Conservation (phyloP, 2,329 filamentous ascomycete species). For the Boeremia lycopersici region DNA sequence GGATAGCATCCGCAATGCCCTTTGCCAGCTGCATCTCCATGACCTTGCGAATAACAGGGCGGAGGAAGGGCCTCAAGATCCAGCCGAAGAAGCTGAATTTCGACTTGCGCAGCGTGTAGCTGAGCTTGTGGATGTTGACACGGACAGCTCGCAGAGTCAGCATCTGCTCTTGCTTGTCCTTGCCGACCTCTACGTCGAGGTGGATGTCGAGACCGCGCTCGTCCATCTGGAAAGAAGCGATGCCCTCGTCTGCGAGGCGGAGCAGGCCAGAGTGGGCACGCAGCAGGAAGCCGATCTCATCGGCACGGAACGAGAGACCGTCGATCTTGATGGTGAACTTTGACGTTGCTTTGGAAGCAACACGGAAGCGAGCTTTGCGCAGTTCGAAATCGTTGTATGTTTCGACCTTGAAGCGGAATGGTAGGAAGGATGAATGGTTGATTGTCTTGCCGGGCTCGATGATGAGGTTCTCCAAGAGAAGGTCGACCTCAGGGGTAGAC, state of each 20-base stretch:
- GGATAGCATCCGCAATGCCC: conserved; percentile 72
- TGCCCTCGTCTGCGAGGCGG: conserved; percentile 78
- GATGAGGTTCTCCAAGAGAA: conserved; percentile 88
- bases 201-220: conserved; percentile 85
- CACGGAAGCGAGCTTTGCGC: conserved; percentile 74
- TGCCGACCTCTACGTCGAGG: conserved; percentile 81
- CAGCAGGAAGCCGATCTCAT: conserved; percentile 90
- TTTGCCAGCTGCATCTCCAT: conserved; percentile 79
- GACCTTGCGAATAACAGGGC: conserved; percentile 77
- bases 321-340: conserved; percentile 78
- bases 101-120: conserved; percentile 76
- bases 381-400: conserved; percentile 88
- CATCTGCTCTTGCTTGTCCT: conserved; percentile 79
- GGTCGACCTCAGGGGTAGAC: conserved; percentile 79
- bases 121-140: conserved; percentile 84
- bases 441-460: conserved; percentile 85
- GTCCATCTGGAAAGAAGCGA: conserved; percentile 84
- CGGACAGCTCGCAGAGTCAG: conserved; percentile 76
- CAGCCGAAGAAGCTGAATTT: conserved; percentile 80
- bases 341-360: conserved; percentile 70
- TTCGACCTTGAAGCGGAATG: conserved; percentile 79
- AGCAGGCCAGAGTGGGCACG: conserved; percentile 77
- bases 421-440: conserved; percentile 86
- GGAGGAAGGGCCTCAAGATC: conserved; percentile 82
- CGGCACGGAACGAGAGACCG: conserved; percentile 81